phyloP scores from a whole-genome alignment of 1,284 basidiomycete genomes.

The Trichosporon sp. region DNA sequence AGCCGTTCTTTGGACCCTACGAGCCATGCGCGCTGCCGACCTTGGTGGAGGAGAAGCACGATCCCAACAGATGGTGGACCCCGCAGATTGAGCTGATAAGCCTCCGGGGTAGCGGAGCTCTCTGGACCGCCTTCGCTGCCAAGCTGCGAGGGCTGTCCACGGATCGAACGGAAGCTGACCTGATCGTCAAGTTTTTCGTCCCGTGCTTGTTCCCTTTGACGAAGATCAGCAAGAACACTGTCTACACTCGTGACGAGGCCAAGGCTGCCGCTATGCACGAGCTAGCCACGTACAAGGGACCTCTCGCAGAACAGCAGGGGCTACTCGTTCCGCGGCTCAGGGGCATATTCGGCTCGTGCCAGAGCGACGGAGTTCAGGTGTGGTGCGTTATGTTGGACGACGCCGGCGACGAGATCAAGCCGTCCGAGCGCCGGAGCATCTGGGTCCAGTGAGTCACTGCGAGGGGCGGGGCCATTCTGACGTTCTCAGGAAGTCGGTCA shows the following conservation, averaged over 20 bases:
- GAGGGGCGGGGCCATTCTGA: background rate
- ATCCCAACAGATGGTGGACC: slow-evolving; percentile 1
- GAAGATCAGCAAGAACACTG: background rate
- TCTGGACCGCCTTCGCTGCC: slow-evolving; percentile 10
- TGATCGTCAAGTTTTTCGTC: slow-evolving; percentile 14
- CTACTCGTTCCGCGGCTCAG: slow-evolving; percentile 9
- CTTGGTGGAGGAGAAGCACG: background rate
- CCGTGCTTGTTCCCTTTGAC: background rate
- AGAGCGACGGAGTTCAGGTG: slow-evolving; percentile 3
- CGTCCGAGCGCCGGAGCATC: background rate
- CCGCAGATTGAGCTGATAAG: slow-evolving; percentile 9
- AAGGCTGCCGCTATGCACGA: background rate
- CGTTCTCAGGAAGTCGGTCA: background rate
- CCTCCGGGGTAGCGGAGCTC: background rate
- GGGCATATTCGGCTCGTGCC: slow-evolving; percentile 12
- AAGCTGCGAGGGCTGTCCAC: slow-evolving; percentile 5
- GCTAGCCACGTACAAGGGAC: background rate
- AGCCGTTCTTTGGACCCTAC: slow-evolving; percentile 8
- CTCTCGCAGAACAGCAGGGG: slow-evolving; percentile 10
- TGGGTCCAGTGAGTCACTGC: background rate
- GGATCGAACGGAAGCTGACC: background rate
- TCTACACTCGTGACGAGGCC: slow-evolving; percentile 5
- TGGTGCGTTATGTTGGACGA: slow-evolving; percentile 15
- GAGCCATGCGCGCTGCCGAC: background rate
- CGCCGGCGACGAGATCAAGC: slow-evolving; percentile 6